A percentile compares a stretch with the other conserved stretches of the same genome.
These are phyloP conservation scores for Pichia deserticola DNA, from an alignment of 805 yeast genomes.

Conservation along the genomic window DNA sequence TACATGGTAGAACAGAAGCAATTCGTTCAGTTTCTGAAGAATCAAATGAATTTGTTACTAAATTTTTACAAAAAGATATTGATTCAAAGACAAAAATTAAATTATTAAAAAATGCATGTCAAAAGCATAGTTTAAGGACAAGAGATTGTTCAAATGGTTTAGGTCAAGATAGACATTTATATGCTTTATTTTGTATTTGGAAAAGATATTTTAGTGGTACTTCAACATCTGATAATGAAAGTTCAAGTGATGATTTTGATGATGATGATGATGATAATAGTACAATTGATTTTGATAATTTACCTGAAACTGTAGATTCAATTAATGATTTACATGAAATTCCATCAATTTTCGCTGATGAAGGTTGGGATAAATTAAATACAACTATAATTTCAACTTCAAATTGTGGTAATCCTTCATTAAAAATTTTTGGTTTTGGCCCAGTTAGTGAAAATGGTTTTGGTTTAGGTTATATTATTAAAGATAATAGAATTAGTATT, in stretches of 20 bases:
- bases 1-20: conserved; percentile 92
- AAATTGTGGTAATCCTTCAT: conserved; percentile 88
- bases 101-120: conserved; percentile 61
- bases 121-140: conserved; percentile 60
- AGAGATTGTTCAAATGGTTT: conserved; percentile 63
- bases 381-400: conserved; percentile 75
- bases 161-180: conserved; percentile 90
- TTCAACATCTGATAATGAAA: neutral
- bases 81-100: conserved; percentile 53
- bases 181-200: conserved; percentile 85
- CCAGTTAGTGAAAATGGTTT: conserved; percentile 87
- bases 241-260: conserved; percentile 15
- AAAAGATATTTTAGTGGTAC: conserved; percentile 41
- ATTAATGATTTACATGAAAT: conserved; percentile 31
- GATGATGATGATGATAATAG: conserved; percentile 20
- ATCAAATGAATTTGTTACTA: conserved; percentile 74
- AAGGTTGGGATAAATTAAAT: conserved; percentile 82
- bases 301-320: conserved; percentile 18
- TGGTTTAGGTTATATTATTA: conserved; percentile 88
- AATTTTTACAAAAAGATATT: conserved; percentile 64
- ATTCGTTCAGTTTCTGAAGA: conserved; percentile 77
- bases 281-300: conserved; percentile 24
- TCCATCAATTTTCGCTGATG: conserved; percentile 75
- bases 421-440: conserved; percentile 83
- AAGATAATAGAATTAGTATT: conserved; percentile 67